These are phyloP conservation scores for Endothia cerciana DNA, from an alignment of 2,329 filamentous ascomycete species.

Conservation along the genomic window DNA sequence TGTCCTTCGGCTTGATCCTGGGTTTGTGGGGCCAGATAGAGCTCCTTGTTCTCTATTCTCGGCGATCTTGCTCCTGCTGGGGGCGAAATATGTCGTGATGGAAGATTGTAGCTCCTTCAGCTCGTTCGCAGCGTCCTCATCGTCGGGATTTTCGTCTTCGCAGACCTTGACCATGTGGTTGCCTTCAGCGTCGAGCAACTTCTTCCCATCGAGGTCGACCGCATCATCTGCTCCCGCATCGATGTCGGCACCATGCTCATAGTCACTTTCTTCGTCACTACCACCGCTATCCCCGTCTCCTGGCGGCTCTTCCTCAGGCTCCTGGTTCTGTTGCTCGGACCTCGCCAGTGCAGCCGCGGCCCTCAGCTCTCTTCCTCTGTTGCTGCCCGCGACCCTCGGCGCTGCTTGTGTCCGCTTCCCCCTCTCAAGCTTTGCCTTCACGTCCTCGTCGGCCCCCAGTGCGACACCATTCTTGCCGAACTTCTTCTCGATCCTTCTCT, in stretches of 20 bases:
- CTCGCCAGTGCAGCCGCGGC: conserved; percentile 77
- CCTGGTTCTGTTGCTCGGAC: conserved; percentile 64
- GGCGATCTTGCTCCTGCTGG: conserved; percentile 16
- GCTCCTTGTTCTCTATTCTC: background rate
- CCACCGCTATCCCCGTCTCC: conserved; percentile 41
- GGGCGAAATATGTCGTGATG: conserved; percentile 22
- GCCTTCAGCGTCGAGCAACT: conserved; percentile 68
- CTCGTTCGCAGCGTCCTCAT: conserved; percentile 63
- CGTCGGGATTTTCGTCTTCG: conserved; percentile 65
- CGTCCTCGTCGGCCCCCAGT: conserved; percentile 70
- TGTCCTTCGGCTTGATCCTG: background rate
- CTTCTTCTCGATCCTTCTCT: conserved; percentile 73
- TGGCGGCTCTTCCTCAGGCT: conserved; percentile 42
- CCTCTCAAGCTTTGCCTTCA: conserved; percentile 68
- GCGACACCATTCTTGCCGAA: conserved; percentile 73
- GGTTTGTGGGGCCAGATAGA: conserved; percentile 1
- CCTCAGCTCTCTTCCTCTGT: conserved; percentile 73
- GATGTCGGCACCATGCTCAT: conserved; percentile 48
- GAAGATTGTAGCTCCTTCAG: conserved; percentile 66
- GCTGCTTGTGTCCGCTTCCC: conserved; percentile 66
- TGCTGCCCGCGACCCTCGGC: conserved; percentile 75
- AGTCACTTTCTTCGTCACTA: conserved; percentile 47
- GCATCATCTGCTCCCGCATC: conserved; percentile 55
- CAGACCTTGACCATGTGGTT: conserved; percentile 74
- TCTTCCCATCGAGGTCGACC: conserved; percentile 66